A percentile compares a stretch with the other conserved stretches of the same genome.
Conservation (phyloP, 164 flowering plant species). For the Vitis riparia region DNA sequence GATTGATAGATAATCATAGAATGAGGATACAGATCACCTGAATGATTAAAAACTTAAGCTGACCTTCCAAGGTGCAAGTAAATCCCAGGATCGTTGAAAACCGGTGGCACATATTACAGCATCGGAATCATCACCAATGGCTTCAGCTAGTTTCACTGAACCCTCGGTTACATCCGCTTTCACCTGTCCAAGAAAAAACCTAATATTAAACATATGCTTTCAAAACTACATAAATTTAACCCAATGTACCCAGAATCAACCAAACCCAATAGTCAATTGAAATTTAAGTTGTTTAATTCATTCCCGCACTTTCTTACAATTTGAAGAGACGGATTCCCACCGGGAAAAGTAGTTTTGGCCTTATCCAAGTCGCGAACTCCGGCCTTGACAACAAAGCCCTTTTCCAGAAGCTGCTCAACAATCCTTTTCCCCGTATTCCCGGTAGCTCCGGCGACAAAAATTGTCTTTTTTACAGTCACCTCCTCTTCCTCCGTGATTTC, state of each 20-base stretch:
- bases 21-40: background rate
- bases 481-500: slow-evolving; percentile 41
- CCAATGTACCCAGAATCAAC: background rate
- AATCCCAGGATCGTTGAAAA: slow-evolving; percentile 69
- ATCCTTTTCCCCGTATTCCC: slow-evolving; percentile 91
- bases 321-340: slow-evolving; percentile 58
- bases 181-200: slow-evolving; percentile 44
- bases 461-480: slow-evolving; percentile 43
- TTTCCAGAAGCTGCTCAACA: slow-evolving; percentile 79
- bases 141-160: slow-evolving; percentile 67
- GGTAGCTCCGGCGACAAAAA: slow-evolving; percentile 95
- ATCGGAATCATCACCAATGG: slow-evolving; percentile 82
- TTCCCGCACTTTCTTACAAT: slow-evolving; percentile 41
- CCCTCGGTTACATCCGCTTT: slow-evolving; percentile 95
- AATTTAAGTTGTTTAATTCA: background rate
- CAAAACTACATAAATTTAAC: too few species aligned
- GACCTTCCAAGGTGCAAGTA: slow-evolving; percentile 92
- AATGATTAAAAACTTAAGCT: slow-evolving; percentile 2
- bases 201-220: too few species aligned
- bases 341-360: slow-evolving; percentile 51
- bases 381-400: slow-evolving; percentile 84
- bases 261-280: background rate
- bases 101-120: slow-evolving; percentile 94
- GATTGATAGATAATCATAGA: too few species aligned
- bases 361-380: slow-evolving; percentile 80